Conservation (phyloP, 2,329 filamentous ascomycete species). For the Ophiostoma australiae region DNA sequence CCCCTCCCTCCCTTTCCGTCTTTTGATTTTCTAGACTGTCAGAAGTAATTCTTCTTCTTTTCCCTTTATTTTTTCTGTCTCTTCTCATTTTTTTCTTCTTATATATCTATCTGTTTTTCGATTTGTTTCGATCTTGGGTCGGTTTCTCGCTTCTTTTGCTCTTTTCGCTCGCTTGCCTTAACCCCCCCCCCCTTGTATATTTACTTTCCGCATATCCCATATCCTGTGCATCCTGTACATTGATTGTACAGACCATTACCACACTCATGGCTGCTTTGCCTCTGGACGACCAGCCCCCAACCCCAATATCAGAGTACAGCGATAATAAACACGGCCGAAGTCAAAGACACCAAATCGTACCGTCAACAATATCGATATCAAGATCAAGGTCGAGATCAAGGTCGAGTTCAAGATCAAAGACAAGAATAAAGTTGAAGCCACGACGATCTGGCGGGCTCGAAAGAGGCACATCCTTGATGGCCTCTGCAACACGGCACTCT, state of each 20-base stretch:
- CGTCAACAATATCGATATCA: neutral
- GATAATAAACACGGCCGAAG: neutral
- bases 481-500: neutral
- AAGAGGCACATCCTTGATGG: neutral
- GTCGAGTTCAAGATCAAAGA: neutral
- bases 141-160: neutral
- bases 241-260: neutral
- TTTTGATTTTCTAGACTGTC: neutral
- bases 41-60: neutral
- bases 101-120: neutral
- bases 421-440: neutral
- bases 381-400: neutral
- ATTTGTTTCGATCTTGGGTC: neutral
- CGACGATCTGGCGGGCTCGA: neutral
- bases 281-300: neutral
- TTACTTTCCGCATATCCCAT: neutral
- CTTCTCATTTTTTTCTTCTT: neutral
- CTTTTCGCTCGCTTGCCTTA: neutral
- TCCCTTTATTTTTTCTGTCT: neutral
- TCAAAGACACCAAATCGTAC: neutral
- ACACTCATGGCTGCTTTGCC: neutral
- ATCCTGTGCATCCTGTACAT: neutral
- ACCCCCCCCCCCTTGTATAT: neutral
- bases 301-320: neutral
- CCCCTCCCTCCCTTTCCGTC: slow-evolving; percentile 5